phyloP scores from a whole-genome alignment of 108 stramenopile species.

The Pseudonitzschia multistriata region DNA sequence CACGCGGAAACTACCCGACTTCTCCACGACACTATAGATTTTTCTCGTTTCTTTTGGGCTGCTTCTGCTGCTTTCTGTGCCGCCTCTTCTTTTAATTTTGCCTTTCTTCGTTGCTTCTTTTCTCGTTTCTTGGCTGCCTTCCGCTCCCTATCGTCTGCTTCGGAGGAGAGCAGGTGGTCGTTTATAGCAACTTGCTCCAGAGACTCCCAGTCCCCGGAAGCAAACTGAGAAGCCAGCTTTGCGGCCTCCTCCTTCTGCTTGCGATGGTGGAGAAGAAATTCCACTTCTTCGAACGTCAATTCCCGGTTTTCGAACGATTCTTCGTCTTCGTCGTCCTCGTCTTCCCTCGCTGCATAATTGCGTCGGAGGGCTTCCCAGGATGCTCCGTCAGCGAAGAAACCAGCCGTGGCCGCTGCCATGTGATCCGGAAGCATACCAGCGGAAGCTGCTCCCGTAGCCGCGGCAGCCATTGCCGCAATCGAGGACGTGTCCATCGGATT shows the following conservation, averaged over 20 bases:
- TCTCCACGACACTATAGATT: conserved; percentile 60
- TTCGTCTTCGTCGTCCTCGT: conserved; percentile 34
- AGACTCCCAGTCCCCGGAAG: conserved; percentile 40
- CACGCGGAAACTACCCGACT: conserved; percentile 74
- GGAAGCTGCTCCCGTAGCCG: conserved; percentile 6
- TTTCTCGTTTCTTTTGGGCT: conserved; percentile 69
- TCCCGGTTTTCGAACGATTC: conserved; percentile 30
- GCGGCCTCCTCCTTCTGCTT: conserved; percentile 22
- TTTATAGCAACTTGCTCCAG: conserved; percentile 47
- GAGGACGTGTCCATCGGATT: conserved; percentile 13
- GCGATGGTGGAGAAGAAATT: conserved; percentile 2
- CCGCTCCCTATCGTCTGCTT: conserved; percentile 52
- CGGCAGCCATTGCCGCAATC: conserved; percentile 6
- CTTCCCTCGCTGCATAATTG: conserved; percentile 21
- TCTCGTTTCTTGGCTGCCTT: conserved; percentile 68
- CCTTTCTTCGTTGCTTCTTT: conserved; percentile 69
- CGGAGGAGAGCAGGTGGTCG: conserved; percentile 33
- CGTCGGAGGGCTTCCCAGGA: conserved; percentile 36
- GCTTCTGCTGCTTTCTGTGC: conserved; percentile 66
- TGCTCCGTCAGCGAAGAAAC: conserved; percentile 36
- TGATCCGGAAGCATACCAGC: conserved; percentile 6
- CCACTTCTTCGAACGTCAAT: conserved; percentile 16
- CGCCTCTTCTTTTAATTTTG: conserved; percentile 62
- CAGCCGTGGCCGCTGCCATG: conserved; percentile 37
- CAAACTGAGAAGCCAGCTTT: conserved; percentile 19